Evolutionary conservation across 1,284 basidiomycete genomes (phyloP).

Genomic region (Sphaerobolus stellatus): DNA sequence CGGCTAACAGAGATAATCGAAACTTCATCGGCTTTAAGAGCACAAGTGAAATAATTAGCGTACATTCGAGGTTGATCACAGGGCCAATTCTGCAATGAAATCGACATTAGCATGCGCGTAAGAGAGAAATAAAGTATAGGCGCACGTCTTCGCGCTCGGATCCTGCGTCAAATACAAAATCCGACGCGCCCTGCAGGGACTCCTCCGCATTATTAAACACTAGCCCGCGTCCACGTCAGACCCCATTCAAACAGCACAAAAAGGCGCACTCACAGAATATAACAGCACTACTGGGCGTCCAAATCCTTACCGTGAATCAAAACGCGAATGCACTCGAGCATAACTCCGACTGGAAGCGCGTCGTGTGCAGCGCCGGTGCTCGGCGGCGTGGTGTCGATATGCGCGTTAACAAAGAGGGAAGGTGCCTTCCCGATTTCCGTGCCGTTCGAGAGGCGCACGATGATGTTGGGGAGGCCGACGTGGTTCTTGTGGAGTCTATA

Average conservation of each 20-base stretch:
- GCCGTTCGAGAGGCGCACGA: slow-evolving; percentile 85
- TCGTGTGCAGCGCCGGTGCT: slow-evolving; percentile 89
- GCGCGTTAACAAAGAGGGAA: slow-evolving; percentile 86
- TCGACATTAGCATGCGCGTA: not conserved
- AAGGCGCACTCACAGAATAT: slow-evolving; percentile 64
- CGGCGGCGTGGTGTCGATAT: slow-evolving; percentile 82
- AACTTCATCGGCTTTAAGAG: too few species aligned
- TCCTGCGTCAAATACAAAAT: slow-evolving; percentile 90
- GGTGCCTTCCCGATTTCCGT: slow-evolving; percentile 72
- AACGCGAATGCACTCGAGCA: slow-evolving; percentile 88
- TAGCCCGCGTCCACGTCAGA: too few species aligned
- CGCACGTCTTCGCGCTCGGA: slow-evolving; percentile 66
- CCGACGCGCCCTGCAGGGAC: slow-evolving; percentile 91
- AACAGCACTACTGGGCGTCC: slow-evolving; percentile 76
- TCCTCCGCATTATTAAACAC: slow-evolving; percentile 98
- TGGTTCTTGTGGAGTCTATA: slow-evolving; percentile 91
- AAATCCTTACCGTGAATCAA: slow-evolving; percentile 71
- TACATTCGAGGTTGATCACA: slow-evolving; percentile 88
- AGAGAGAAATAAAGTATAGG: slow-evolving; percentile 18
- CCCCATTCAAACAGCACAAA: not conserved
- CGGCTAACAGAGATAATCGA: slow-evolving; percentile 57
- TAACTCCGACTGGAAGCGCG: slow-evolving; percentile 83
- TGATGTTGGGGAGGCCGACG: slow-evolving; percentile 82
- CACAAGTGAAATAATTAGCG: too few species aligned
- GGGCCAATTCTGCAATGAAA: slow-evolving; percentile 66